Conservation (phyloP, 129 eudicot genomes). For the Cynara cardunculus region DNA sequence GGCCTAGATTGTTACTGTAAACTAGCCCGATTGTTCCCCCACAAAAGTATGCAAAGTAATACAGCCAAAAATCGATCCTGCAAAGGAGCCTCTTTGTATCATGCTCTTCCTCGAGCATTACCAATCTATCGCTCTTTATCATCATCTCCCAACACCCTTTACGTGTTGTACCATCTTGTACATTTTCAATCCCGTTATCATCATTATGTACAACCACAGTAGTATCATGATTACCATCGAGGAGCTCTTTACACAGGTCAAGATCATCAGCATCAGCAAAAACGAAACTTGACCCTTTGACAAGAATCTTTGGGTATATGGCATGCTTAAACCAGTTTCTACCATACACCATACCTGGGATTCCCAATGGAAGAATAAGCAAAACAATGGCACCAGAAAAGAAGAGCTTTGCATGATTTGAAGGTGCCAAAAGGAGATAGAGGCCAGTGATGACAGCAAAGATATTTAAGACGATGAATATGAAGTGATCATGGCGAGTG, state of each 20-base stretch:
- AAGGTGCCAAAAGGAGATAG: constrained; percentile 62
- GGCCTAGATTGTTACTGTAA: constrained; percentile 85
- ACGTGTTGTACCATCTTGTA: background rate
- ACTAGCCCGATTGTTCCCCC: constrained; percentile 94
- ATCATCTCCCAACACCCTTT: constrained; percentile 41
- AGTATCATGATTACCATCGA: constrained; percentile 16
- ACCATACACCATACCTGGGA: constrained; percentile 78
- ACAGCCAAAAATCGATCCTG: constrained; percentile 85
- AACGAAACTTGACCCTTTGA: constrained; percentile 49
- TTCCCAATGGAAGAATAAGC: constrained; percentile 60
- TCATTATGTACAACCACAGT: background rate
- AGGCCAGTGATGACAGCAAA: constrained; percentile 74
- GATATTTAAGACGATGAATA: constrained; percentile 48
- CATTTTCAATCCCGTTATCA: constrained; percentile 10
- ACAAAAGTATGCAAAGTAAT: constrained; percentile 70
- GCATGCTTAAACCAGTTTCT: constrained; percentile 52
- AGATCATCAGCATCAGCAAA: constrained; percentile 48
- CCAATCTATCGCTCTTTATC: constrained; percentile 49
- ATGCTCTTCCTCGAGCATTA: constrained; percentile 87
- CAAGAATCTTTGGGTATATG: constrained; percentile 39
- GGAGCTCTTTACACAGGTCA: constrained; percentile 51
- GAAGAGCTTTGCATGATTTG: constrained; percentile 47
- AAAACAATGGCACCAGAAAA: constrained; percentile 62
- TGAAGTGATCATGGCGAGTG: constrained; percentile 46
- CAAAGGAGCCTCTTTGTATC: constrained; percentile 41